phyloP scores from a whole-genome alignment of 1,139 yeast genomes.

The Pneumocystis sp. region DNA sequence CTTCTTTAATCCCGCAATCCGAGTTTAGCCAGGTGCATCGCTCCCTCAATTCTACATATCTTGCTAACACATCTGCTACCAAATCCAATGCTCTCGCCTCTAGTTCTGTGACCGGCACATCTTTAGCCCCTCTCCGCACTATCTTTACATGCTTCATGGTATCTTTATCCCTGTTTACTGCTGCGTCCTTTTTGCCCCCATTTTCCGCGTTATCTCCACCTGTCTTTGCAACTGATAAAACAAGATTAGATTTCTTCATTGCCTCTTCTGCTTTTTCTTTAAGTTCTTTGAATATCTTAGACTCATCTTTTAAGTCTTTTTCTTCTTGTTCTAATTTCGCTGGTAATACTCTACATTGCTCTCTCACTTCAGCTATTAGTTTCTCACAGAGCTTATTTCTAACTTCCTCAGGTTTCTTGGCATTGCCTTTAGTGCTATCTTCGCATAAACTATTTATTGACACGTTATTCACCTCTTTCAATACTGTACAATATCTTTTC shows the following conservation, averaged over 20 bases:
- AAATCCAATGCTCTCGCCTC: neutral
- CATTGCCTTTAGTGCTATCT: neutral
- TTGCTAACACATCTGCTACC: neutral
- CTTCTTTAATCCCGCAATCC: neutral
- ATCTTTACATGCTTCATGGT: too few relatives aligned
- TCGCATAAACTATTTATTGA: neutral
- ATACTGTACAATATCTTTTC: neutral
- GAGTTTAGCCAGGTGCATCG: neutral
- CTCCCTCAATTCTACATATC: neutral
- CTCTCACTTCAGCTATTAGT: neutral
- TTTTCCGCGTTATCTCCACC: too few relatives aligned
- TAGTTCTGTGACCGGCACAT: neutral
- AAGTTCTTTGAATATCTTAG: neutral
- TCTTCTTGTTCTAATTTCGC: neutral
- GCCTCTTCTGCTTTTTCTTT: neutral
- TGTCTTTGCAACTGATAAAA: neutral
- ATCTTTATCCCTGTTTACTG: too few relatives aligned
- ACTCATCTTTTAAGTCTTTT: too few relatives aligned
- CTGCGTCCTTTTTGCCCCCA: neutral
- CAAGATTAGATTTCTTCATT: neutral
- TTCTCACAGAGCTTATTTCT: neutral
- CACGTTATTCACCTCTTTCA: neutral
- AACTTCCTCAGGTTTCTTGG: neutral
- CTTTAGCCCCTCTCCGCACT: too few relatives aligned
- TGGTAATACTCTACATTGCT: neutral